Conservation (phyloP, 176 grass and related monocot species). For the Triticum urartu region DNA sequence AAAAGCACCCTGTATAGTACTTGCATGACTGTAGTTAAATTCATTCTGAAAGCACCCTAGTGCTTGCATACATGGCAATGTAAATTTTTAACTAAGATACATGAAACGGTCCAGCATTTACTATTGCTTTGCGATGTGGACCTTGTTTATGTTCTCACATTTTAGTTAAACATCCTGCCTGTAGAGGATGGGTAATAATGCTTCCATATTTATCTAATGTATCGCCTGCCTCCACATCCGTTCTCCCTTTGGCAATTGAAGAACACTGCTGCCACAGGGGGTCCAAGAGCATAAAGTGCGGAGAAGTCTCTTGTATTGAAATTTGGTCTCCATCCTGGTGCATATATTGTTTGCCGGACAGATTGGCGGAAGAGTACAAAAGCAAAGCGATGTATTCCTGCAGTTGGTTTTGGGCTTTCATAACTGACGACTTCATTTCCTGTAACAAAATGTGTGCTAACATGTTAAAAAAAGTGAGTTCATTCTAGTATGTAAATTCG, state of each 20-base stretch:
- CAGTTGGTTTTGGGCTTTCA: constrained; percentile 90
- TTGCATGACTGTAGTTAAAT: not conserved
- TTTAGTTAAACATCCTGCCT: constrained; percentile 19
- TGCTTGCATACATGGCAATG: constrained; percentile 1
- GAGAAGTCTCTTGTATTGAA: constrained; percentile 96
- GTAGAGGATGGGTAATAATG: constrained; percentile 25
- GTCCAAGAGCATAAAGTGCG: constrained; percentile 76
- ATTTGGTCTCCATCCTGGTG: constrained; percentile 90
- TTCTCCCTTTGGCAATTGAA: constrained; percentile 99
- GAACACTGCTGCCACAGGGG: constrained; percentile 66
- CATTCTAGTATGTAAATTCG: not conserved
- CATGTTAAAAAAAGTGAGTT: constrained; percentile 25
- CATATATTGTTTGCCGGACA: constrained; percentile 65
- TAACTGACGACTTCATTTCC: constrained; percentile 90
- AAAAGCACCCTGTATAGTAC: constrained; percentile 1
- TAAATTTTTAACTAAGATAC: constrained; percentile 39
- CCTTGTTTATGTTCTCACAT: constrained; percentile 15
- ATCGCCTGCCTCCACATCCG: constrained; percentile 89
- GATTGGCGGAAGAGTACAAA: constrained; percentile 90
- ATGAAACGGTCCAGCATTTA: constrained; percentile 36
- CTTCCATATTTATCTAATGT: constrained; percentile 50
- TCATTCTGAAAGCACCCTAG: constrained; percentile 21
- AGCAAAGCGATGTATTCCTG: constrained; percentile 92
- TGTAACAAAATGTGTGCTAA: constrained; percentile 43
- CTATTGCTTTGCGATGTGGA: constrained; percentile 10